These are phyloP conservation scores for Hymenoscyphus fraxineus DNA, from an alignment of 2,329 filamentous ascomycete species.

Conservation along the genomic window DNA sequence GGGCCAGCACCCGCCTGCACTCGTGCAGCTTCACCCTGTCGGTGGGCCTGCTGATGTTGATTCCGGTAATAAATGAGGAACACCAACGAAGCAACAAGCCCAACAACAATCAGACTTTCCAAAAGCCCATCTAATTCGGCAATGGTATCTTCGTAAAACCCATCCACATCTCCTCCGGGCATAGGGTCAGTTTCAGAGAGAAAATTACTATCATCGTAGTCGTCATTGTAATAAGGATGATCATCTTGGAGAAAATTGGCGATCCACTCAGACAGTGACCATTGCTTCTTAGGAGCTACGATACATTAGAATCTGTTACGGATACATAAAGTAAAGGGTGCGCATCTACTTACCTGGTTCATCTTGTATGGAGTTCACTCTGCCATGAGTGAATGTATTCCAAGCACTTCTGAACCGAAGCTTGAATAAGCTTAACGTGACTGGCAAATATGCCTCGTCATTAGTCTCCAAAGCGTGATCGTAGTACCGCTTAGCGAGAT, in stretches of 20 bases:
- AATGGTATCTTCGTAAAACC: slow-evolving; percentile 57
- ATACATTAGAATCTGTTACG: slow-evolving; percentile 30
- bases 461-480: slow-evolving; percentile 90
- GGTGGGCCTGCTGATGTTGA: slow-evolving; percentile 58
- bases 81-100: slow-evolving; percentile 68
- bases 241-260: slow-evolving; percentile 74
- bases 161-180: slow-evolving; percentile 52
- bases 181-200: slow-evolving; percentile 51
- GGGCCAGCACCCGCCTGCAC: slow-evolving; percentile 34
- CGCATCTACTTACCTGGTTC: slow-evolving; percentile 63
- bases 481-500: slow-evolving; percentile 94
- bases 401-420: slow-evolving; percentile 82
- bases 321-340: too few species aligned
- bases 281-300: slow-evolving; percentile 64
- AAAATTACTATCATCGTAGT: slow-evolving; percentile 37
- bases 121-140: slow-evolving; percentile 66
- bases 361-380: slow-evolving; percentile 86
- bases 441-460: slow-evolving; percentile 87
- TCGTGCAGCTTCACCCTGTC: slow-evolving; percentile 40
- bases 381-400: slow-evolving; percentile 90
- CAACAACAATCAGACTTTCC: slow-evolving; percentile 81
- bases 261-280: slow-evolving; percentile 82
- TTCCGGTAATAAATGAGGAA: slow-evolving; percentile 80
- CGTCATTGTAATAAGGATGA: slow-evolving; percentile 55
- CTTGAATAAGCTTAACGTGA: slow-evolving; percentile 83